These are phyloP conservation scores for Peronospora tabacina DNA, from an alignment of 352 stramenopile species.

Conservation along the genomic window DNA sequence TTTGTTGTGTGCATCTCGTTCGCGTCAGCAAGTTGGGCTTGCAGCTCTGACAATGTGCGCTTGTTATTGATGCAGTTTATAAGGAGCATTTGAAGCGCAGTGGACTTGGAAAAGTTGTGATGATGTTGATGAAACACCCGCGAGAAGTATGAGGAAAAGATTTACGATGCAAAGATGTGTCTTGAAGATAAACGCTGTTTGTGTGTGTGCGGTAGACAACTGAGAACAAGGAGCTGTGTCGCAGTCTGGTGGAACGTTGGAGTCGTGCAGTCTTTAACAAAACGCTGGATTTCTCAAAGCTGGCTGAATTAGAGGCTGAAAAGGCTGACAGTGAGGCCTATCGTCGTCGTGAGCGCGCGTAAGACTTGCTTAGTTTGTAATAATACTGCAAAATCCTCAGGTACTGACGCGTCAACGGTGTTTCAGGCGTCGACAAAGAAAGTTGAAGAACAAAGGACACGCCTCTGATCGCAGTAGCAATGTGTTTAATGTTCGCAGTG, in stretches of 20 bases:
- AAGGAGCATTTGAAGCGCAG: constrained; percentile 87
- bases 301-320: constrained; percentile 77
- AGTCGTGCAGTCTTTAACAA: constrained; percentile 86
- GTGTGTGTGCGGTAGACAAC: constrained; percentile 34
- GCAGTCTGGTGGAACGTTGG: constrained; percentile 79
- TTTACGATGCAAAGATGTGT: background rate
- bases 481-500: constrained; percentile 36
- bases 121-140: constrained; percentile 84
- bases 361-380: constrained; percentile 1
- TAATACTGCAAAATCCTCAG: background rate
- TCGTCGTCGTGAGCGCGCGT: constrained; percentile 49
- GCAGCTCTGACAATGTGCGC: background rate
- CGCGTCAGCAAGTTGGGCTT: background rate
- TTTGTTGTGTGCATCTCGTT: constrained; percentile 6
- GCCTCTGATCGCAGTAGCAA: constrained; percentile 32
- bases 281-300: constrained; percentile 80
- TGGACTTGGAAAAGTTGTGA: constrained; percentile 84
- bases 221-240: constrained; percentile 84
- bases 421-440: constrained; percentile 39
- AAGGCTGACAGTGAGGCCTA: constrained; percentile 75
- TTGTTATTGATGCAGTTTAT: constrained; percentile 45
- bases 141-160: constrained; percentile 41
- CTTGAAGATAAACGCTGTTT: constrained; percentile 2
- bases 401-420: constrained; percentile 3
- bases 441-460: constrained; percentile 27